Conservation (phyloP, 1,139 yeast species). For the Sugiyamaella pinicola region DNA sequence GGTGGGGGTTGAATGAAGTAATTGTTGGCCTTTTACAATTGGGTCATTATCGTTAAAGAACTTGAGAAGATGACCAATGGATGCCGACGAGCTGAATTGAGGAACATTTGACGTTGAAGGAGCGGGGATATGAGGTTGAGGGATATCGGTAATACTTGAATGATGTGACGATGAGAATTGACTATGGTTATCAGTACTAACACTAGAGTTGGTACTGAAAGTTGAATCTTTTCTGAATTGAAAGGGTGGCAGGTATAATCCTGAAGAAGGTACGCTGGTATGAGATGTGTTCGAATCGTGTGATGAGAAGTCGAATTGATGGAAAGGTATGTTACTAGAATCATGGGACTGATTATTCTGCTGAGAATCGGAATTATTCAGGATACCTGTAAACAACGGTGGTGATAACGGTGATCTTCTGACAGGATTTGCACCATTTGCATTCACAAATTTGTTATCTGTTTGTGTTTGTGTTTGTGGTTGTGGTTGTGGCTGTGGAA, state of each 20-base stretch:
- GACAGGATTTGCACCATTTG: constrained; percentile 1
- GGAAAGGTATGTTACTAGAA: constrained; percentile 4
- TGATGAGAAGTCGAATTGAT: constrained; percentile 15
- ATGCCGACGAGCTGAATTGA: constrained; percentile 30
- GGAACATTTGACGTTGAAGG: constrained; percentile 26
- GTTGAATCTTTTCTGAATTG: constrained; percentile 20
- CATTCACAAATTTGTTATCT: constrained; percentile 1
- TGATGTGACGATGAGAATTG: constrained; percentile 12
- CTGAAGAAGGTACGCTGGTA: not conserved
- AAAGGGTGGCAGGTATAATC: constrained; percentile 18
- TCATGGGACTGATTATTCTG: not conserved
- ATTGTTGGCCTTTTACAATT: constrained; percentile 22
- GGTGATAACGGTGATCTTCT: constrained; percentile 17
- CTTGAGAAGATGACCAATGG: constrained; percentile 29
- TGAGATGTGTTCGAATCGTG: not conserved
- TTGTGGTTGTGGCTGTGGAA: constrained; percentile 15
- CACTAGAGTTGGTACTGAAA: constrained; percentile 5
- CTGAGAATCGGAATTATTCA: constrained; percentile 1
- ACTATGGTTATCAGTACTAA: constrained; percentile 5
- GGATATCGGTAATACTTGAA: constrained; percentile 6
- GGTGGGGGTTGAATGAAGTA: constrained; percentile 31
- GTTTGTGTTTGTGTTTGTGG: not conserved
- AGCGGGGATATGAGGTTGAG: not conserved
- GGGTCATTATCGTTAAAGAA: constrained; percentile 27
- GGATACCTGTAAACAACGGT: constrained; percentile 11